These are phyloP conservation scores for Rhodotorula babjevae DNA, from an alignment of 768 basidiomycete genomes.

Conservation along the genomic window DNA sequence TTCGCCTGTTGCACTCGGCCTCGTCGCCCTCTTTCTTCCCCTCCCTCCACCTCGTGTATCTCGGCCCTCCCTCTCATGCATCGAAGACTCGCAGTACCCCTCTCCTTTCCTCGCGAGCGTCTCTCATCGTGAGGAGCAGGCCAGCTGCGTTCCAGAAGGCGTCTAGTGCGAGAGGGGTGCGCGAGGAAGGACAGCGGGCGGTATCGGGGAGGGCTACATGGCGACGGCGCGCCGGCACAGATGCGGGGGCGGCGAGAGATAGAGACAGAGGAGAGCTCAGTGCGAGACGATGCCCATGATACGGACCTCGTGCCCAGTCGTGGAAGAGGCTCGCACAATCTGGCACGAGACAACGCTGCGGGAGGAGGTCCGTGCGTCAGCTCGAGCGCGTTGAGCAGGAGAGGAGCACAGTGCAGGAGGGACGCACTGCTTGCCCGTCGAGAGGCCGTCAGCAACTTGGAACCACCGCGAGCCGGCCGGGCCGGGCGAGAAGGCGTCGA, in stretches of 20 bases:
- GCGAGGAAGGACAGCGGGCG: no score
- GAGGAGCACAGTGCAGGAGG: neutral
- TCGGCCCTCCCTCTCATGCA: no score
- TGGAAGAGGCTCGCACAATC: neutral
- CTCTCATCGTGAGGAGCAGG: no score
- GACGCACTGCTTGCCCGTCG: constrained; percentile 11
- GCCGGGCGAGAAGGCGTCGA: neutral
- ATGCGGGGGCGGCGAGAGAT: no score
- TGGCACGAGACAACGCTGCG: constrained; percentile 13
- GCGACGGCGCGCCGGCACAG: no score
- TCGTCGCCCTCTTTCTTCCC: no score
- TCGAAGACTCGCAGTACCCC: no score
- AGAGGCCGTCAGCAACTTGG: neutral
- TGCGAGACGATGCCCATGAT: constrained; percentile 17
- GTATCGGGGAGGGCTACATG: neutral
- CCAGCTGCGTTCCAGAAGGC: no score
- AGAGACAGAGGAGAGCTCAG: neutral
- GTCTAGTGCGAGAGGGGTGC: no score
- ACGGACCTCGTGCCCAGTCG: constrained; percentile 13
- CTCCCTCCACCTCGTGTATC: no score
- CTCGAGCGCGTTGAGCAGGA: fast-evolving
- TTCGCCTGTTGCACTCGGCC: no score
- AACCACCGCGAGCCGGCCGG: neutral
- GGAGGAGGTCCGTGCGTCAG: neutral
- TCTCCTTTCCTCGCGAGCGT: no score